Base-by-base conservation (phyloP, 352 stramenopile species). In the Phytophthora nicotianae region DNA sequence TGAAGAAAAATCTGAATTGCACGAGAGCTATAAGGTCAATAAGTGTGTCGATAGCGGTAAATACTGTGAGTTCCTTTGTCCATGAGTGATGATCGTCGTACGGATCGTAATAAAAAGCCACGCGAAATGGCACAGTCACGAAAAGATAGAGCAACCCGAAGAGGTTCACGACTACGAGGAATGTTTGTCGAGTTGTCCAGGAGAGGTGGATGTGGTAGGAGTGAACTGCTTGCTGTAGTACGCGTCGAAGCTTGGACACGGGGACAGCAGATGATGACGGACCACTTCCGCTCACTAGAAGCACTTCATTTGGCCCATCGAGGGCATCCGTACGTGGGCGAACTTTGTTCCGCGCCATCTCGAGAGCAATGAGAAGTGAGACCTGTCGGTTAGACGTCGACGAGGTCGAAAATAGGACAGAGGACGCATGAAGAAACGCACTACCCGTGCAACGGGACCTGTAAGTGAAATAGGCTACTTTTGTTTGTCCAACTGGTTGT, bases 1-100 rank as follows among this genome's bases (percentile, higher is more conserved):
- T 37, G 19, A 80, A 84, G 45, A 88, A 84, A 4, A 60, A 47
- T 17, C 65, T 2, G 37, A 88, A 92, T 41, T 84, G 58, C 29
- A 74, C 24, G 0, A 83, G 37, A 1, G 79, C 81, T 17, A 90
- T 66, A 8, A 52, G 26, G 43, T 92, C 85, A 7, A 50, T 66
- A 1, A 85, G 11, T 2, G 74, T 5, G 42, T 91, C 76, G 2
- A 89, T 58, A 0, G 49, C 27, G 0, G 55, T 29, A 14, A 91
- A 77, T 0, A 76, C 59, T 9, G 59, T 78, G 35, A 91, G 69
- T 13, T 78, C 74, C 5, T 24, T 20, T 0, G 72, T 82, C 82
- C 80, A 91, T 2, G 43, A 54, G 17, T 56, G n/a, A 2, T 21
- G 35, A 13, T 38, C 13, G 1, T 46, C 16, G 13, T 64, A 24